phyloP scores from a whole-genome alignment of 2,329 filamentous ascomycete species.

The Akanthomyces muscarius region DNA sequence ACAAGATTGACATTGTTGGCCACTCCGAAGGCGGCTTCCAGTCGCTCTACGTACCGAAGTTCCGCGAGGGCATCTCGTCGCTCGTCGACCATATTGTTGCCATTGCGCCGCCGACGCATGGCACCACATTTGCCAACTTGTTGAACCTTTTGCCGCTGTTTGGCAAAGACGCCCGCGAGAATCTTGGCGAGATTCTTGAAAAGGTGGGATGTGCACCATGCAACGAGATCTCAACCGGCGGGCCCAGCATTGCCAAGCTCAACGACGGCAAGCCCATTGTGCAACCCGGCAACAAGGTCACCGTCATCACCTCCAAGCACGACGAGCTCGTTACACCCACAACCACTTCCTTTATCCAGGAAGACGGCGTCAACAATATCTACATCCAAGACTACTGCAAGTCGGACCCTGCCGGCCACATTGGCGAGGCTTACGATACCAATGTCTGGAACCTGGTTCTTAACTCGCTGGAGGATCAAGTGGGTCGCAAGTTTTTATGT shows the following conservation, averaged over 20 bases:
- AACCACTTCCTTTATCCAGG: slow-evolving; percentile 13
- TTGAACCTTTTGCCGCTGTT: slow-evolving; percentile 17
- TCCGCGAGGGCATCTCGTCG: slow-evolving; percentile 16
- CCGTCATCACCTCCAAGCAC: slow-evolving; percentile 19
- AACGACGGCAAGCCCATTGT: slow-evolving; percentile 17
- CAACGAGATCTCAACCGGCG: slow-evolving; percentile 19
- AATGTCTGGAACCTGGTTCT: slow-evolving; percentile 21
- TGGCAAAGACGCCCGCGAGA: not conserved
- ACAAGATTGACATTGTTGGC: slow-evolving; percentile 23
- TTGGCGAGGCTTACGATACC: slow-evolving; percentile 19
- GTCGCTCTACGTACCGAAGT: slow-evolving; percentile 23
- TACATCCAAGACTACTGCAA: slow-evolving; percentile 21
- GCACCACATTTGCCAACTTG: slow-evolving; percentile 22
- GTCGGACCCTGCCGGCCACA: slow-evolving; percentile 20
- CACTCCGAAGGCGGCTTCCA: slow-evolving; percentile 25
- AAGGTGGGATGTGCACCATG: slow-evolving; percentile 21
- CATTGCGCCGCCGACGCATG: slow-evolving; percentile 22
- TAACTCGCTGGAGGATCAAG: slow-evolving; percentile 19
- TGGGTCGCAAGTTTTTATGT: slow-evolving; percentile 17
- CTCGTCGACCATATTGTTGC: slow-evolving; percentile 22
- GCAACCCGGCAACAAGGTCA: slow-evolving; percentile 21
- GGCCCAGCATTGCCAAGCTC: slow-evolving; percentile 18
- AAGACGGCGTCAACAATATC: slow-evolving; percentile 21
- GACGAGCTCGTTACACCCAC: slow-evolving; percentile 21
- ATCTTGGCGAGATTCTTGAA: slow-evolving; percentile 11